These are phyloP conservation scores for Daldinia sp. DNA, from an alignment of 2,329 filamentous ascomycete species.

Conservation along the genomic window DNA sequence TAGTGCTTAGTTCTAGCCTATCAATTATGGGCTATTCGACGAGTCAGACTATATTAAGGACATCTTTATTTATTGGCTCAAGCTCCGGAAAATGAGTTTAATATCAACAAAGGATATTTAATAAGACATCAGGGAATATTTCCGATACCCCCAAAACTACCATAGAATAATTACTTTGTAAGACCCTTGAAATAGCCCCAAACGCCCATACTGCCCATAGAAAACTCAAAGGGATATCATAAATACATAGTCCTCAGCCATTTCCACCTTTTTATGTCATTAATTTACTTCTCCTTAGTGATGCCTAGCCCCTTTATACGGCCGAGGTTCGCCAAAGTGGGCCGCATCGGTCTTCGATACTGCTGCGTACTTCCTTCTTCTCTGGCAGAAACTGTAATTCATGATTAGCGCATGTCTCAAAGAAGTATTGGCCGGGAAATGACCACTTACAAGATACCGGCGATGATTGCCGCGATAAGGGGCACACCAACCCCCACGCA, in stretches of 20 bases:
- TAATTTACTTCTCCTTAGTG: not conserved
- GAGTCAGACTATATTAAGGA: no score
- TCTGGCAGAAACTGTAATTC: slow-evolving; percentile 32
- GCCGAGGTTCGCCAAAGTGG: slow-evolving; percentile 31
- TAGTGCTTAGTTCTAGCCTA: no score
- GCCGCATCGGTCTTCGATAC: slow-evolving; percentile 29
- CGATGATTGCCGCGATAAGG: slow-evolving; percentile 52
- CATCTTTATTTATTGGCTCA: no score
- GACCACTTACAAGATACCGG: slow-evolving; percentile 50
- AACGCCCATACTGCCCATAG: not conserved
- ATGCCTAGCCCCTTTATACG: slow-evolving; percentile 9
- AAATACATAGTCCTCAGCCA: not conserved
- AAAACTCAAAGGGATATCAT: slow-evolving; percentile 5
- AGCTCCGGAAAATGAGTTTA: no score
- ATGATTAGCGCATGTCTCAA: slow-evolving; percentile 29
- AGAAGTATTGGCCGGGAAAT: no score
- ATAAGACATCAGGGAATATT: no score
- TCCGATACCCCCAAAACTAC: not conserved
- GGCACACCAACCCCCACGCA: slow-evolving; percentile 61
- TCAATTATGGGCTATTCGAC: no score
- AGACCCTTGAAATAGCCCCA: not conserved
- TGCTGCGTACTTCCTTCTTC: slow-evolving; percentile 36
- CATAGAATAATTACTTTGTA: not conserved
- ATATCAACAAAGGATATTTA: no score
- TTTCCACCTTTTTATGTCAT: not conserved